These are phyloP conservation scores for Paspalum notatum DNA, from an alignment of 176 grass and related monocot genomes.

Conservation along the genomic window DNA sequence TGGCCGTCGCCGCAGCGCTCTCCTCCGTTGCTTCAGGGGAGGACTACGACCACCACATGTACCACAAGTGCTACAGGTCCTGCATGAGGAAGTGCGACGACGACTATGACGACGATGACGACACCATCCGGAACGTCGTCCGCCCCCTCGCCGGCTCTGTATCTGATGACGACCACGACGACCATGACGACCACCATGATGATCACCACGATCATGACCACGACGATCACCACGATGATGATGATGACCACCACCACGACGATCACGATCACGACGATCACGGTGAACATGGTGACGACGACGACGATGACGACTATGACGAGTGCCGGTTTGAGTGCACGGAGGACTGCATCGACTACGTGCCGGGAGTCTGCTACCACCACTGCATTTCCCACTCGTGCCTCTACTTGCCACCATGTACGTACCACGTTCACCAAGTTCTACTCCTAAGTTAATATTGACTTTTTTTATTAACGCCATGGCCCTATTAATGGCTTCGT, in stretches of 20 bases:
- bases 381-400: not conserved
- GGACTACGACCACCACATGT: conserved; percentile 20
- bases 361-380: conserved; percentile 21
- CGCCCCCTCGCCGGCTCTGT: not conserved
- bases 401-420: conserved; percentile 6
- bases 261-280: not conserved
- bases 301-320: not conserved
- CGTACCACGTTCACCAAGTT: not conserved
- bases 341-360: conserved; percentile 24
- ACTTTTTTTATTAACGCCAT: not conserved
- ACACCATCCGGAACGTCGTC: not conserved
- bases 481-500: not conserved
- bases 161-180: not conserved
- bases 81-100: conserved; percentile 29
- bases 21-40: not conserved
- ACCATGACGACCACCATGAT: not conserved
- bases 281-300: not conserved
- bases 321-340: not conserved
- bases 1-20: conserved; percentile 19
- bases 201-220: not conserved
- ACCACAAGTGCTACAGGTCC: conserved; percentile 34
- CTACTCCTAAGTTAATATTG: not conserved
- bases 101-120: not conserved
- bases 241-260: not conserved
- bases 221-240: not conserved